Conservation (phyloP, 1,284 basidiomycete species). For the Schizophyllum commune region DNA sequence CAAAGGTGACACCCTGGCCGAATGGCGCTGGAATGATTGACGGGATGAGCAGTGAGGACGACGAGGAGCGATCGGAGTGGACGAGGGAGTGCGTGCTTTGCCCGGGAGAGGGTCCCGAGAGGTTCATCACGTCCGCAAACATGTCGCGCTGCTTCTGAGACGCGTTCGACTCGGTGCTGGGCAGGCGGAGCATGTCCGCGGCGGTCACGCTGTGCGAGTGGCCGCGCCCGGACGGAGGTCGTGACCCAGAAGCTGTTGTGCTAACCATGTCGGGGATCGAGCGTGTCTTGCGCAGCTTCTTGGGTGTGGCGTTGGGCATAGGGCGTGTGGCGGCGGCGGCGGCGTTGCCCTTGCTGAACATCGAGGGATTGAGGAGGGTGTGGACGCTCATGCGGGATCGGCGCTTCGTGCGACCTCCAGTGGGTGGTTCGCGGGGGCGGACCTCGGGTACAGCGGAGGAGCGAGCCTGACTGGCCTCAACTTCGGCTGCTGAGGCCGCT, state of each 20-base stretch:
- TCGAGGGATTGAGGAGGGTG: conserved; percentile 45
- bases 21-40: conserved; percentile 47
- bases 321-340: conserved; percentile 23
- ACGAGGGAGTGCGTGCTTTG: conserved; percentile 16
- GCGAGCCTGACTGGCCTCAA: conserved; percentile 3
- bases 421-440: conserved; percentile 7
- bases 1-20: conserved; percentile 53
- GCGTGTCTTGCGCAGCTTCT: conserved; percentile 55
- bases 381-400: conserved; percentile 64
- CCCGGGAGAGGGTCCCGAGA: conserved; percentile 29
- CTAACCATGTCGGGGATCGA: conserved; percentile 59
- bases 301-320: conserved; percentile 22
- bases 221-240: conserved; percentile 39
- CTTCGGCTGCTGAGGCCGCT: conserved; percentile 14
- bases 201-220: conserved; percentile 76
- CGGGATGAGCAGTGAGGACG: conserved; percentile 20
- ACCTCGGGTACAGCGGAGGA: conserved; percentile 14
- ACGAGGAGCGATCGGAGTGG: conserved; percentile 30
- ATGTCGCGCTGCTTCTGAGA: conserved; percentile 36
- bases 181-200: conserved; percentile 47
- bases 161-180: conserved; percentile 14
- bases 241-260: conserved; percentile 15
- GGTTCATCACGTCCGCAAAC: conserved; percentile 61
- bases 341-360: conserved; percentile 25
- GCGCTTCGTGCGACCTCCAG: conserved; percentile 29